A percentile compares a stretch with the other conserved stretches of the same genome.
Conservation (phyloP, 441 rosid genomes). For the Pelargonium citronellum region DNA sequence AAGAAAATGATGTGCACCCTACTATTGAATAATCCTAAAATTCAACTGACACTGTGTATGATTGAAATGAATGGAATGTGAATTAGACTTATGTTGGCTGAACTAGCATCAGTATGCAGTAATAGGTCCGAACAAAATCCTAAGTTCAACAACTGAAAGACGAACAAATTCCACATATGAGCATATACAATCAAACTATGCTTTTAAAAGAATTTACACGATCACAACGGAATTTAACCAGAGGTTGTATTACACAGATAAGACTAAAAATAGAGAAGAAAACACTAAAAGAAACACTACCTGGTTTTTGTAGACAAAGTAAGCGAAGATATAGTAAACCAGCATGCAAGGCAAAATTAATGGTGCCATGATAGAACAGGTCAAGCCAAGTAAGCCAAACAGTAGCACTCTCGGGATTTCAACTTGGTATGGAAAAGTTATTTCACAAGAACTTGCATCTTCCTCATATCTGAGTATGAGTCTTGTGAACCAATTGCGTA, state of each 20-base stretch:
- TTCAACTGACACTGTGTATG: background rate
- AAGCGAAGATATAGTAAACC: conserved; percentile 62
- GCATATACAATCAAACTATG: background rate
- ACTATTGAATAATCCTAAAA: background rate
- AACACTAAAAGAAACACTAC: conserved; percentile 19
- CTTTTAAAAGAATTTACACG: background rate
- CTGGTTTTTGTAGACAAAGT: conserved; percentile 83
- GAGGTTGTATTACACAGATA: conserved; percentile 15
- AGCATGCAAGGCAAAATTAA: conserved; percentile 73
- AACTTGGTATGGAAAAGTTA: conserved; percentile 80
- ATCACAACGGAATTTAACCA: background rate
- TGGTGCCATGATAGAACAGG: conserved; percentile 78
- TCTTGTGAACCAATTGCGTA: conserved; percentile 43
- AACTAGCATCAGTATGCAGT: conserved; percentile 1
- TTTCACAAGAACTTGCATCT: conserved; percentile 26
- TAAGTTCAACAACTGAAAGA: background rate
- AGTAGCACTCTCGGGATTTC: conserved; percentile 78
- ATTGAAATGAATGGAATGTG: conserved; percentile 1
- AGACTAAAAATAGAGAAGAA: conserved; percentile 2
- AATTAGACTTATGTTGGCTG: background rate
- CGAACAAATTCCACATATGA: background rate
- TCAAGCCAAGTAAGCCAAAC: conserved; percentile 81
- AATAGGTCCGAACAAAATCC: background rate
- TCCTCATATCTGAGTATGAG: conserved; percentile 36
- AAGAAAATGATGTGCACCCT: background rate